Base-by-base conservation (phyloP, 805 yeast species). In the Barnettozyma pratensis region DNA sequence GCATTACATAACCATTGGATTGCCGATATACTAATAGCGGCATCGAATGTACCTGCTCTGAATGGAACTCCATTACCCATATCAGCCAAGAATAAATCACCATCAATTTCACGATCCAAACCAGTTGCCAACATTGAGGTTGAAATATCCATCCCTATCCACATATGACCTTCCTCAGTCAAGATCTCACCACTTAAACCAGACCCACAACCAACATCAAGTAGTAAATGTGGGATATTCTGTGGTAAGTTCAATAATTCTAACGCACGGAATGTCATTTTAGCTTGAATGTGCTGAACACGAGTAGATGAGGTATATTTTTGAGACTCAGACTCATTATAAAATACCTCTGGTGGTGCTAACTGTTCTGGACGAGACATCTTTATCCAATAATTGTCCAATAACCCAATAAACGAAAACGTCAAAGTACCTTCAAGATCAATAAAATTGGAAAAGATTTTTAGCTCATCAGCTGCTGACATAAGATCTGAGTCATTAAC, bases 1-100 rank as follows among this genome's bases (percentile, higher is more conserved):
- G 98, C 98, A 65, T 94, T 94, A 72, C 97, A 91, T 39, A 94
- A 77, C 99, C 99, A 94, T 67, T 94, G 99, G 45, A 94, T 90
- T 10, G 95, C 99, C 35, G 96, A 85, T 53, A 94, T 89, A 28
- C 95, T 85, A 32, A 94, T 87, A 1, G 96, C 98, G 1, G 97
- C 97, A 66, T 94, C 99, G 65, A 92, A 94, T 0, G 96, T 76
- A 44, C 99, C 99, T 3, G 98, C 88, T 62, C 99, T 76, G 62
- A 94, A 94, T 5, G 98, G 98, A 3, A 94, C 76, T 34, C 99
- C 99, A 46, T 76, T 74, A 30, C 99, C 99, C 76, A 94, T 86
- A 71, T 94, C 99, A 36, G 90, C 85, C 47, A 94, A 71, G 64
- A 94, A 84, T 54, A 94, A 68, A 65, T 94, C 99, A 11, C 99